A percentile compares a stretch with the other conserved stretches of the same genome.
These are phyloP conservation scores for Lactarius evosmus DNA, from an alignment of 768 basidiomycete species.

Conservation along the genomic window DNA sequence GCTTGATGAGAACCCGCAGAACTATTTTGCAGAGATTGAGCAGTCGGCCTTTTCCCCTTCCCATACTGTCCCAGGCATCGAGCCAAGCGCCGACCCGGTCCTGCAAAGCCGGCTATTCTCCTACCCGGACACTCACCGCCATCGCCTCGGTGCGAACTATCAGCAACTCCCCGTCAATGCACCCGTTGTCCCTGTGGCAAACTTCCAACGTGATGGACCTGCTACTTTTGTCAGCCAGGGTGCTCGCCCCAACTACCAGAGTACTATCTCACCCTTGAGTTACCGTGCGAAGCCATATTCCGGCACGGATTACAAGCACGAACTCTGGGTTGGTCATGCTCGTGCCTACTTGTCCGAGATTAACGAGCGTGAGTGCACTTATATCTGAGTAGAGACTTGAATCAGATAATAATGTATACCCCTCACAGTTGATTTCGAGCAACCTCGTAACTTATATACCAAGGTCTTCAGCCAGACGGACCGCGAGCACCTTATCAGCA, in stretches of 20 bases:
- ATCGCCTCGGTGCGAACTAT: slow-evolving; percentile 79
- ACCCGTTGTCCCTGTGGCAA: slow-evolving; percentile 66
- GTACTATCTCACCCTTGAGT: slow-evolving; percentile 66
- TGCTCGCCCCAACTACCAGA: slow-evolving; percentile 82
- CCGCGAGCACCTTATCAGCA: slow-evolving; percentile 60
- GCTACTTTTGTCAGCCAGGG: slow-evolving; percentile 76
- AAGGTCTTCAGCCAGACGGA: slow-evolving; percentile 64
- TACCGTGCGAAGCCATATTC: slow-evolving; percentile 49
- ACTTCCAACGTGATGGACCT: slow-evolving; percentile 90
- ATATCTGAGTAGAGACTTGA: background rate
- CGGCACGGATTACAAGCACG: slow-evolving; percentile 48
- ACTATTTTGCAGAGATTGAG: slow-evolving; percentile 95
- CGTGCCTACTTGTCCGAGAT: slow-evolving; percentile 68
- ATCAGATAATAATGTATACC: slow-evolving; percentile 7
- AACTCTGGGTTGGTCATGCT: slow-evolving; percentile 70
- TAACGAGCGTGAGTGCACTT: slow-evolving; percentile 63
- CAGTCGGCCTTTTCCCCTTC: slow-evolving; percentile 90
- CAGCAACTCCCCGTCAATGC: slow-evolving; percentile 87
- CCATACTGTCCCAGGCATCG: slow-evolving; percentile 83
- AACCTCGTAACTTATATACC: slow-evolving; percentile 66
- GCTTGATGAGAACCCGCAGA: slow-evolving; percentile 71
- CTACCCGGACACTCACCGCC: slow-evolving; percentile 86
- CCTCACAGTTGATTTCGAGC: slow-evolving; percentile 74
- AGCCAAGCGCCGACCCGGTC: slow-evolving; percentile 88
- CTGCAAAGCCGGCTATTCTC: slow-evolving; percentile 94